Evolutionary conservation across 805 yeast species (phyloP).

Genomic region (Candida nemodendra): DNA sequence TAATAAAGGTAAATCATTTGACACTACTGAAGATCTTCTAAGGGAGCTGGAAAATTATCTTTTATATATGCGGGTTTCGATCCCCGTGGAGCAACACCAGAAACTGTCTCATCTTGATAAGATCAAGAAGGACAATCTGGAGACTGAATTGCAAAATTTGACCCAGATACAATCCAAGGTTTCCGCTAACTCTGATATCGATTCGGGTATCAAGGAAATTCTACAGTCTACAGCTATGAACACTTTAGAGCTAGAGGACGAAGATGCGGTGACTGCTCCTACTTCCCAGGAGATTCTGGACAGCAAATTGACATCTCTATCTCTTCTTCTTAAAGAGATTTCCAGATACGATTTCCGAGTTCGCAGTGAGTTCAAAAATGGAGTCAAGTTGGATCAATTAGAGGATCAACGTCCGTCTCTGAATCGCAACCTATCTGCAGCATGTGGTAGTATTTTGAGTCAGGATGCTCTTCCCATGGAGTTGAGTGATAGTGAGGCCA

Average conservation of each 20-base stretch:
- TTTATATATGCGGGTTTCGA: constrained; percentile 11
- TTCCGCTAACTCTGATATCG: constrained; percentile 6
- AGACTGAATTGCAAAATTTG: constrained; percentile 16
- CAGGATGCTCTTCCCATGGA: not conserved
- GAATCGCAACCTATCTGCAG: not conserved
- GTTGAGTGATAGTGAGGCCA: not conserved
- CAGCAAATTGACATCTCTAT: constrained; percentile 8
- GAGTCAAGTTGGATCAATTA: constrained; percentile 1
- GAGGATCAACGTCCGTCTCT: not conserved
- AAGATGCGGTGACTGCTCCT: constrained; percentile 1
- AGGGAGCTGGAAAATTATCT: constrained; percentile 11
- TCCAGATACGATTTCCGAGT: constrained; percentile 7
- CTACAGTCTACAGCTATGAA: constrained; percentile 28
- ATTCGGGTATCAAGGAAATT: constrained; percentile 25
- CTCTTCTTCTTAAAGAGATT: constrained; percentile 6
- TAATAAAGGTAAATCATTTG: constrained; percentile 4
- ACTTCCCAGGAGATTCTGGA: constrained; percentile 5
- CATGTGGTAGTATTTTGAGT: not conserved
- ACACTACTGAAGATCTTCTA: constrained; percentile 18
- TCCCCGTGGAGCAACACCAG: constrained; percentile 13
- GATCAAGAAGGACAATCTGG: constrained; percentile 16
- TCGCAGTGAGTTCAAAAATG: constrained; percentile 8
- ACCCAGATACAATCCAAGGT: not conserved
- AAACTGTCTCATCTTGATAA: constrained; percentile 21
- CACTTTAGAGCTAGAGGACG: constrained; percentile 21